Evolutionary conservation across 129 eudicot species (phyloP).

Genomic region (Centrapalus pauciflorus): DNA sequence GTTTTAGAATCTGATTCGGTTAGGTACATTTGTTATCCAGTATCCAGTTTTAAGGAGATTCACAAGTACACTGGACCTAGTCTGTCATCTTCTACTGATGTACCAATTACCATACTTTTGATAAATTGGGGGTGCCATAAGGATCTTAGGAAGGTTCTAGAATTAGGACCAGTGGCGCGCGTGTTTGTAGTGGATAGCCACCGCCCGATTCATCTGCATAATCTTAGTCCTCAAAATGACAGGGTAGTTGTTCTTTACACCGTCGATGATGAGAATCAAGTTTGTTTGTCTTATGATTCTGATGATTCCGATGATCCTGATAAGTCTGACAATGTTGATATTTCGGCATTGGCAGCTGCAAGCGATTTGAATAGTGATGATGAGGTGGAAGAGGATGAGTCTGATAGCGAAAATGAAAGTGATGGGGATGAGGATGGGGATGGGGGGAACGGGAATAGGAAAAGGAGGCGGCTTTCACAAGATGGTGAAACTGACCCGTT

Average conservation of each 20-base stretch:
- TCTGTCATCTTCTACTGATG: conserved; percentile 38
- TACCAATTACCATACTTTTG: conserved; percentile 62
- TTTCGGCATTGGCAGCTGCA: conserved; percentile 68
- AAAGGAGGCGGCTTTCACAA: conserved; percentile 50
- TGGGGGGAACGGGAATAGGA: conserved; percentile 37
- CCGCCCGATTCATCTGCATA: conserved; percentile 90
- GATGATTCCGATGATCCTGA: too few relatives aligned
- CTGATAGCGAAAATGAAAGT: conserved; percentile 47
- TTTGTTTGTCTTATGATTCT: conserved; percentile 72
- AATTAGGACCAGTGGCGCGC: conserved; percentile 46
- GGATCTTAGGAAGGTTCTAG: conserved; percentile 60
- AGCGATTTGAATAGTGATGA: conserved; percentile 81
- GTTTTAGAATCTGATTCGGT: conserved; percentile 93
- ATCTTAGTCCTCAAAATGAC: conserved; percentile 60
- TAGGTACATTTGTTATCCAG: conserved; percentile 84
- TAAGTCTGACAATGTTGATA: too few relatives aligned
- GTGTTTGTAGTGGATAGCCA: conserved; percentile 93
- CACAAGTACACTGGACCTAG: conserved; percentile 63
- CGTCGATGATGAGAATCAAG: conserved; percentile 74
- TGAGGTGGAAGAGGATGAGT: conserved; percentile 51
- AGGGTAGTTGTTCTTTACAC: conserved; percentile 79
- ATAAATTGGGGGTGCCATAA: conserved; percentile 97
- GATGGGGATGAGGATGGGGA: conserved; percentile 49
- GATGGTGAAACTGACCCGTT: conserved; percentile 63
- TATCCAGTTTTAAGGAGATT: conserved; percentile 79